Evolutionary conservation across 176 grass and related monocot genomes (phyloP), one percentile per base, ranked within the genome.

Genomic region (Aechmea fasciata): DNA sequence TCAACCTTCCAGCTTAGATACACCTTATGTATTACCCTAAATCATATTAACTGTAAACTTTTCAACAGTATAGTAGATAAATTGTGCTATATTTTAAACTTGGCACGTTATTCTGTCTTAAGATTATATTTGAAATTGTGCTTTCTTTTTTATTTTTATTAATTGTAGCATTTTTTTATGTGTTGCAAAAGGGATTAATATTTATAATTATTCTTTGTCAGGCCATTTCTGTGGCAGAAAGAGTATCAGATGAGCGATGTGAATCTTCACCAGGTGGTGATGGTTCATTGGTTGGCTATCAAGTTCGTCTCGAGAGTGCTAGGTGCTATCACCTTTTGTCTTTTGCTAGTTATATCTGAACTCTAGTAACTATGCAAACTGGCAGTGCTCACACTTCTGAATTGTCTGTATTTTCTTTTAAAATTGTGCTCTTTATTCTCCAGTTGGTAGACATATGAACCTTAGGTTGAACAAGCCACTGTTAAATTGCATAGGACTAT

Each of bases 221-320:
- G 92, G 88, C 92, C 52, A 96, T 96, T 77, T 96, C 92, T 65
- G 92, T 96, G 68, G 85, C 88, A 53, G 92, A 96, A 87, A 91
- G 92, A 86, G 92, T 96, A 48, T 91, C 88, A 65, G 83, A 87
- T 81, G 92, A 96, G 75, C 87, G 92, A 71, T 96, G 88, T 73
- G 92, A 96, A 78, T 79, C 88, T 67, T 96, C 92, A 80, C 92
- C 92, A 87, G 92, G 92, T 75, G 78, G 79, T 26, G 75, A 87
- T 49, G 83, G 80, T 83, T 96, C 92, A 67, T 84, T 89, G 67
- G 85, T 96, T 59, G 88, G 92, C 67, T 96, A 96, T 75, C 92
- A 96, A 91, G 92, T 96, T 87, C 85, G 92, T 49, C 92, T 96
- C 64, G 92, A 96, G 24, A 91, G 81, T 50, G 88, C 92, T 51